A percentile compares a stretch with the other conserved stretches of the same genome.
phyloP scores from a whole-genome alignment of 768 basidiomycete genomes.

The Boletus patriciae region DNA sequence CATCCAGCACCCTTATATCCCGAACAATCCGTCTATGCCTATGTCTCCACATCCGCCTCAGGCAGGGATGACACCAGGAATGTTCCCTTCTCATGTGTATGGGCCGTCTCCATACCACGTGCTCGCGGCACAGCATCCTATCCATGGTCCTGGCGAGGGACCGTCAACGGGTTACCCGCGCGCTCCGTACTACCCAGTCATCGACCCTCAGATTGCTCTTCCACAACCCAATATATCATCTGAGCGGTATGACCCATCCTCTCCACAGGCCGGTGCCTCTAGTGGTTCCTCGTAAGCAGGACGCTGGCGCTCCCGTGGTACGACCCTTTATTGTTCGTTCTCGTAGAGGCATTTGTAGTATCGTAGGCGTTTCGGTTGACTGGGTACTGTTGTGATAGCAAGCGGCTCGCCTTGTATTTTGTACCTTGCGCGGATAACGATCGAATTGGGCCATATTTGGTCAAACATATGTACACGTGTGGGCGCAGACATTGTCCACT shows the following conservation, averaged over 20 bases:
- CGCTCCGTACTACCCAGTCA: conserved; percentile 39
- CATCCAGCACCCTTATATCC: conserved; percentile 15
- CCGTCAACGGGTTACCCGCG: conserved; percentile 28
- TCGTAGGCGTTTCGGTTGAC: neutral
- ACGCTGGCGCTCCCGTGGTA: no score
- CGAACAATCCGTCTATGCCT: conserved; percentile 9
- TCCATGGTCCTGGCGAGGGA: conserved; percentile 24
- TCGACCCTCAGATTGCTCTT: conserved; percentile 39
- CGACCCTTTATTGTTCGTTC: neutral
- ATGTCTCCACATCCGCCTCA: conserved; percentile 20
- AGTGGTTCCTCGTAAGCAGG: conserved; percentile 17
- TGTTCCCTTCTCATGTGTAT: conserved; percentile 30
- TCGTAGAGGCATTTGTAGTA: neutral
- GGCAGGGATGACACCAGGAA: conserved; percentile 10
- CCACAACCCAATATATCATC: conserved; percentile 35
- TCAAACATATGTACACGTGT: conserved; percentile 1
- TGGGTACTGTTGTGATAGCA: neutral
- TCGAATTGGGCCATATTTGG: conserved; percentile 30
- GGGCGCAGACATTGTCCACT: conserved; percentile 2
- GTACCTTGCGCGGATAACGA: conserved; percentile 3
- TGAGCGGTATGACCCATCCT: conserved; percentile 34
- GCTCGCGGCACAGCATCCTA: conserved; percentile 21
- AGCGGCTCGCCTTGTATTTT: conserved; percentile 2
- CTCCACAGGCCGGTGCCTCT: conserved; percentile 8
- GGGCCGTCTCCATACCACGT: conserved; percentile 32